A percentile compares a stretch with the other conserved stretches of the same genome.
These are phyloP conservation scores for Cladophialophora immunda DNA, from an alignment of 2,329 filamentous ascomycete species.

Conservation along the genomic window DNA sequence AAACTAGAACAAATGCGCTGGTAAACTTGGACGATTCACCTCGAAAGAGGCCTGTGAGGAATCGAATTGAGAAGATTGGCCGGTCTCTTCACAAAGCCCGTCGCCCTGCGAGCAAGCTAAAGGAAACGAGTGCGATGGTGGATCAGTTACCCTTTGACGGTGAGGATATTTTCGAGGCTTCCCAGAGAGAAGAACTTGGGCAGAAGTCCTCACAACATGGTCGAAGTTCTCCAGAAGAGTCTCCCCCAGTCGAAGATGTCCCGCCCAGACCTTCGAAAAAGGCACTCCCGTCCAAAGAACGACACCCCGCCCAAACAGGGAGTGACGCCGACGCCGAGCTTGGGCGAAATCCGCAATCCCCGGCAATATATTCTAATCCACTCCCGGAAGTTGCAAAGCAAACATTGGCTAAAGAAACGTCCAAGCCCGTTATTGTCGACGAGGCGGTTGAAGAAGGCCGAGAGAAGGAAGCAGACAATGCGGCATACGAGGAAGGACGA, in stretches of 20 bases:
- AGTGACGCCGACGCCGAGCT: neutral
- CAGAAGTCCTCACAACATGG: neutral
- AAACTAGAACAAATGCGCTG: conserved; percentile 26
- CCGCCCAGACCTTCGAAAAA: neutral
- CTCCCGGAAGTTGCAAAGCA: neutral
- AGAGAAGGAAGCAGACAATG: neutral
- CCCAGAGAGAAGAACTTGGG: conserved; percentile 2
- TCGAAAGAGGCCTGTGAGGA: conserved; percentile 22
- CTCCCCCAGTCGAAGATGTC: neutral
- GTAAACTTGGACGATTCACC: conserved; percentile 37
- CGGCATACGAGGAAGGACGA: neutral
- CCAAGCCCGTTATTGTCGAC: neutral
- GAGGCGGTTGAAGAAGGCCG: neutral
- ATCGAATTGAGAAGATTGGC: conserved; percentile 18
- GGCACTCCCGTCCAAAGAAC: neutral
- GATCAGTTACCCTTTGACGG: conserved; percentile 9
- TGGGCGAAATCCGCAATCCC: neutral
- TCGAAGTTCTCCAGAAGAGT: neutral
- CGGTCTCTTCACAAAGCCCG: conserved; percentile 1
- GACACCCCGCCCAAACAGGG: neutral
- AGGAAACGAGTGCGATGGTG: neutral
- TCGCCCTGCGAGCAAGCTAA: conserved; percentile 4
- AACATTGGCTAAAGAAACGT: neutral
- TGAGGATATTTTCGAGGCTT: conserved; percentile 20
- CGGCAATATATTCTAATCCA: neutral